These are phyloP conservation scores for Postia placenta DNA, from an alignment of 768 basidiomycete species.

Conservation along the genomic window DNA sequence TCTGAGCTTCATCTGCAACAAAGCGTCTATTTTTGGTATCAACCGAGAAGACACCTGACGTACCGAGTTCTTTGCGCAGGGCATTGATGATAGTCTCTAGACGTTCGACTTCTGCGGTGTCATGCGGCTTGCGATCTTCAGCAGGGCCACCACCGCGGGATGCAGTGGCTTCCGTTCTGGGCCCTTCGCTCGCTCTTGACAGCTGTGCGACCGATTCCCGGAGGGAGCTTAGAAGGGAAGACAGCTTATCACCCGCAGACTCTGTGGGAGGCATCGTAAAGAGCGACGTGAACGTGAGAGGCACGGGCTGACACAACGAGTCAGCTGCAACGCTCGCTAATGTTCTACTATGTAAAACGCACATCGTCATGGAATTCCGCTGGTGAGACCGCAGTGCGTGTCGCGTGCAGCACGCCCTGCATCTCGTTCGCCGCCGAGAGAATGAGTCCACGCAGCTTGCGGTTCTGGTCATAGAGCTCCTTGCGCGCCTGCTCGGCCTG, in stretches of 20 bases:
- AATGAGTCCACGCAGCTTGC: slow-evolving; percentile 51
- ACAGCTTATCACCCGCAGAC: slow-evolving; percentile 20
- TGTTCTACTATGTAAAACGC: slow-evolving; percentile 11
- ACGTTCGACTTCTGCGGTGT: slow-evolving; percentile 35
- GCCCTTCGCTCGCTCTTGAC: slow-evolving; percentile 19
- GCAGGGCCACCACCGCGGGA: slow-evolving; percentile 2
- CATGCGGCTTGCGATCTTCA: not conserved
- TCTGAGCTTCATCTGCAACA: slow-evolving; percentile 39
- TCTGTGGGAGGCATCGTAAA: slow-evolving; percentile 23
- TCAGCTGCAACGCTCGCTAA: slow-evolving; percentile 1
- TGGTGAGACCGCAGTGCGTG: slow-evolving; percentile 26
- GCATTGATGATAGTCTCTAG: slow-evolving; percentile 44
- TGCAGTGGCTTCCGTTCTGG: slow-evolving; percentile 10
- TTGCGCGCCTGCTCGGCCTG: slow-evolving; percentile 65
- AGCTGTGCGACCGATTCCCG: slow-evolving; percentile 15
- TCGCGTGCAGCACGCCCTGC: slow-evolving; percentile 47
- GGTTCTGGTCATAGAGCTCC: slow-evolving; percentile 60
- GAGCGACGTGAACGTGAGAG: slow-evolving; percentile 15
- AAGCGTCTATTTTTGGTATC: not conserved
- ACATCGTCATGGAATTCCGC: slow-evolving; percentile 46
- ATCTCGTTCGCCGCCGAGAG: slow-evolving; percentile 62
- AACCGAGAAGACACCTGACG: slow-evolving; percentile 13
- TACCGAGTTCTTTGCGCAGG: slow-evolving; percentile 57
- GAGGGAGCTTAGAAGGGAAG: slow-evolving; percentile 19
- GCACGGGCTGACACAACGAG: slow-evolving; percentile 19